A percentile compares a stretch with the other conserved stretches of the same genome.
phyloP scores from a whole-genome alignment of 2,329 filamentous ascomycete genomes.

The Rachicladosporium sp. region DNA sequence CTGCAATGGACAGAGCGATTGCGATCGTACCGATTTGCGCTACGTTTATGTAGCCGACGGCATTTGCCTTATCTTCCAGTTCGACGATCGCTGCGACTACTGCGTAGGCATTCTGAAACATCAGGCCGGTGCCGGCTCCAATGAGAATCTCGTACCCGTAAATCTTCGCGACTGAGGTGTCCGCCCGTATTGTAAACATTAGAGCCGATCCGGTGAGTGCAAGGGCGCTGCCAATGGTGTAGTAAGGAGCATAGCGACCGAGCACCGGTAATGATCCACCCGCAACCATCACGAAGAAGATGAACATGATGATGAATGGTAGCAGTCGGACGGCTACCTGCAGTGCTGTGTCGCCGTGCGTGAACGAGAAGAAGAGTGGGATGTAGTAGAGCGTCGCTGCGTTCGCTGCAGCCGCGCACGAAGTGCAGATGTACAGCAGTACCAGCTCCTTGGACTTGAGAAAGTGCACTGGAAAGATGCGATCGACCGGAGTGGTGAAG shows the following conservation, averaged over 20 bases:
- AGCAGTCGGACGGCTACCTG: constrained; percentile 30
- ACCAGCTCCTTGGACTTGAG: constrained; percentile 26
- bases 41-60: constrained; percentile 8
- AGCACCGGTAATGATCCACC: constrained; percentile 28
- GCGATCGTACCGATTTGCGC: constrained; percentile 17
- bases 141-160: constrained; percentile 15
- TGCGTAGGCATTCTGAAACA: constrained; percentile 12
- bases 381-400: constrained; percentile 38
- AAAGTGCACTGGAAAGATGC: constrained; percentile 40
- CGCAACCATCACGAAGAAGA: constrained; percentile 24
- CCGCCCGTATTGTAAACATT: constrained; percentile 18
- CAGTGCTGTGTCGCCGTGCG: constrained; percentile 30
- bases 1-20: constrained; percentile 16
- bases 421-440: constrained; percentile 36
- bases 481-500: constrained; percentile 30
- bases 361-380: constrained; percentile 44
- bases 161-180: constrained; percentile 11
- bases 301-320: constrained; percentile 29
- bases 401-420: constrained; percentile 24
- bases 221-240: constrained; percentile 25
- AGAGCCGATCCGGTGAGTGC: constrained; percentile 25
- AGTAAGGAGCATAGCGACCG: constrained; percentile 32
- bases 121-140: constrained; percentile 10
- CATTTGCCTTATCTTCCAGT: constrained; percentile 5
- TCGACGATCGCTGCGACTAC: constrained; percentile 9